These are phyloP conservation scores for Karstenula rhodostoma DNA, from an alignment of 2,329 filamentous ascomycete genomes.

Conservation along the genomic window DNA sequence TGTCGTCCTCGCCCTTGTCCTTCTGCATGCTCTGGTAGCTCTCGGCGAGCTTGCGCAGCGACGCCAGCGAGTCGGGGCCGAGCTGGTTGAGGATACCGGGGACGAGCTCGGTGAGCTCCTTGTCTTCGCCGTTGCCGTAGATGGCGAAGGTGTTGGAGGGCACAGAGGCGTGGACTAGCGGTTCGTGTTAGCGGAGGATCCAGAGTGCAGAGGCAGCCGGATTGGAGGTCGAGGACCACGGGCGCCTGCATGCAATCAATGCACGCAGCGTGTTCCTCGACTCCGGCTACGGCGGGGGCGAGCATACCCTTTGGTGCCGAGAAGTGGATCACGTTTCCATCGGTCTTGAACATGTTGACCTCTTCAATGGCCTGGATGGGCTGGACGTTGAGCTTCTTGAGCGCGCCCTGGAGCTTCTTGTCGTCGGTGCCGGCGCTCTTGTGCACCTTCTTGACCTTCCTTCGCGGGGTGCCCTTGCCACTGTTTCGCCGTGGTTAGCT, in stretches of 20 bases:
- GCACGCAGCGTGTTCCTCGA: background rate
- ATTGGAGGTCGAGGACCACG: background rate
- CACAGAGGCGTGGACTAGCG: slow-evolving; percentile 90
- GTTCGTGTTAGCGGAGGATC: slow-evolving; percentile 19
- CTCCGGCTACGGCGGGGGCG: background rate
- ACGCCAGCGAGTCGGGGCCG: slow-evolving; percentile 95
- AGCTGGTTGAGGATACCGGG: slow-evolving; percentile 99
- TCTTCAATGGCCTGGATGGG: slow-evolving; percentile 99
- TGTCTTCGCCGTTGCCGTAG: slow-evolving; percentile 98
- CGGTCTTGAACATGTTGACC: slow-evolving; percentile 99
- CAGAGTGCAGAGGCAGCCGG: background rate
- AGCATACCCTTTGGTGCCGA: slow-evolving; percentile 90
- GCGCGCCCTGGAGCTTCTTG: slow-evolving; percentile 97
- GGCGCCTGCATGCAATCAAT: background rate
- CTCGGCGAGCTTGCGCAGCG: slow-evolving; percentile 97
- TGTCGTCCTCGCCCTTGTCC: slow-evolving; percentile 79
- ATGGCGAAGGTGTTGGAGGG: slow-evolving; percentile 99
- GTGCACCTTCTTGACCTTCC: slow-evolving; percentile 98
- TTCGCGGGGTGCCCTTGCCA: slow-evolving; percentile 97
- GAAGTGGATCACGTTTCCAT: slow-evolving; percentile 99
- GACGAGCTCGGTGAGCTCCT: slow-evolving; percentile 99
- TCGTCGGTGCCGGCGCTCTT: slow-evolving; percentile 93
- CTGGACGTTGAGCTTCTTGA: slow-evolving; percentile 99
- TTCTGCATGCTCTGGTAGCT: slow-evolving; percentile 99
- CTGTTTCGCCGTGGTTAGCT: slow-evolving; percentile 56